Evolutionary conservation across 805 yeast species (phyloP), one percentile per base, ranked within the genome.

Genomic region (Babjeviella inositovora): DNA sequence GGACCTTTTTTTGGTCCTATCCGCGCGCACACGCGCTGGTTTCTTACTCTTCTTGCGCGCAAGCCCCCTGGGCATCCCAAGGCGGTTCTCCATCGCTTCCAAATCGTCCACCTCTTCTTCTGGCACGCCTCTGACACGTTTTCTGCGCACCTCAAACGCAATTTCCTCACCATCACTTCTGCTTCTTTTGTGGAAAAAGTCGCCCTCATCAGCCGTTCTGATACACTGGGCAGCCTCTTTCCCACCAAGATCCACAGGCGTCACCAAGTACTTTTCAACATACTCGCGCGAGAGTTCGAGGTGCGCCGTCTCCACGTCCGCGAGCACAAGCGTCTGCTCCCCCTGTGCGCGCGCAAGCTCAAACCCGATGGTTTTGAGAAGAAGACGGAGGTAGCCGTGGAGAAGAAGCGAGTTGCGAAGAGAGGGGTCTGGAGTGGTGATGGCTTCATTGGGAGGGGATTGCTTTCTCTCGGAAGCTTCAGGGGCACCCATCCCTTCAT

Each of bases 341-440:
- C 44, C 50, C 15, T 54, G 39, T 5, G 41, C 40, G 13, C 32
- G 47, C 1, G 70, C 66, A 9, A 62, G 25, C 5, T 42, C 47
- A 27, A 57, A 62, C 6, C 73, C 74, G 11, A 64, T 38, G 5
- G 53, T 32, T 7, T 41, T 38, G 23, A 72, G 41, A 10, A 71
- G 38, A 15, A 66, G 43, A 16, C 80, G 41, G 10, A 66, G 27
- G 23, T 60, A 48, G 3, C 70, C 58, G 25, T 70, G 66, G 11
- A 51, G 53, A 12, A 62, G 50, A 5, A 66, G 32, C 8, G 35
- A 31, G n/a, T 32, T 40, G 25, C 32, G 31, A 10, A 25, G 19
- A 5, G 13, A 23, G 14, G 14, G 14, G 6, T 8, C 7, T 14
- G 8, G 8, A 14, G 8, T 9, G 4, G 13, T 19, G 8, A 10